Base-by-base conservation (phyloP, 75 land plant genomes). In the Pinus tabuliformis region DNA sequence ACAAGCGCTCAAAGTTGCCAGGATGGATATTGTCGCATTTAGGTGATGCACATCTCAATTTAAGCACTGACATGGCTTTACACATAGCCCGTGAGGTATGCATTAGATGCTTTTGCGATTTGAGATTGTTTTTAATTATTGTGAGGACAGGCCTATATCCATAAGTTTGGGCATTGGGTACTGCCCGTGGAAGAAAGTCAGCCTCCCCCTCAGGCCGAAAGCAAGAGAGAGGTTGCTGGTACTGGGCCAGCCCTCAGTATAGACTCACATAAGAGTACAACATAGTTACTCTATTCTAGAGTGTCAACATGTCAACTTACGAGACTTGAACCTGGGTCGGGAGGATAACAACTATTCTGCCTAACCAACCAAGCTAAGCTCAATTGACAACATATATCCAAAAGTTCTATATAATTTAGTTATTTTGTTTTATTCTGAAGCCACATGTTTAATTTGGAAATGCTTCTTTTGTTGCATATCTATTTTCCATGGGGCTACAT, bases 21-120 rank as follows among this genome's bases (percentile, higher is more conserved):
- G 86, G 89, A 22, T 97, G 99, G 95, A 97, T 97, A 37, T 76
- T 89, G 75, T 86, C 98, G 15, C 95, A 97, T 75, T 72, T 97
- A 73, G 90, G 84, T 49, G 95, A 95, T 81, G 95, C 98, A 62
- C 93, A 97, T 78, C 87, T 97, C 33, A 95, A 95, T 76, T 82
- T 97, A 72, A 97, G 99, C 77, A 97, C 99, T 37, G 98, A 97
- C 74, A 97, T 97, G 99, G 95, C 98, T 72, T 63, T 95, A 59
- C 98, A 95, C 78, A 97, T 97, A 75, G 99, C 97, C 16, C 84
- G 91, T 57, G 98, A 97, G 91, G 99, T 96, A 63, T 36, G 82
- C 52, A 49, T 52, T 15, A 15, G n/a, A 36, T 64, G 24, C 21
- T 20, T 54, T 33, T 11, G 54, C 18, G 70, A 52, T 42, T 60